Evolutionary conservation across 2,329 filamentous ascomycete genomes (phyloP).

Genomic region (Colletotrichum echinochloae): DNA sequence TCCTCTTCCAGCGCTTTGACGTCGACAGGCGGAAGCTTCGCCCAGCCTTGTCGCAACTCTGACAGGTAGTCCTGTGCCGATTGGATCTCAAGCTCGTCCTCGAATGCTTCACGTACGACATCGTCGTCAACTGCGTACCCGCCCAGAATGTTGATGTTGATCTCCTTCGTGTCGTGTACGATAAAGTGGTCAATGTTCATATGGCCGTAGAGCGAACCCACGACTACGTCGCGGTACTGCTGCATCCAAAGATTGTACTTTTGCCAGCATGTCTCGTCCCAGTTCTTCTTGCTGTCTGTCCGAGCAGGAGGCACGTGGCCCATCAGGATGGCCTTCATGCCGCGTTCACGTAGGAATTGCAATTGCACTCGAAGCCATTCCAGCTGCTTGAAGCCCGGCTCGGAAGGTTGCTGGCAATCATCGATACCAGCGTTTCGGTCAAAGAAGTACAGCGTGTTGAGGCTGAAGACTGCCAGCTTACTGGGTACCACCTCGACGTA

Average conservation of each 20-base stretch:
- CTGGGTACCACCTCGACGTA: slow-evolving; percentile 90
- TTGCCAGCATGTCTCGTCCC: slow-evolving; percentile 99
- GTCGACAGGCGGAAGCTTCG: slow-evolving; percentile 73
- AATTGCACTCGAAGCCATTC: slow-evolving; percentile 96
- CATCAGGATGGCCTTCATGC: slow-evolving; percentile 94
- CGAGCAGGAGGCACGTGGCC: slow-evolving; percentile 94
- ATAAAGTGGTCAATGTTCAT: slow-evolving; percentile 99
- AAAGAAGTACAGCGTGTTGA: slow-evolving; percentile 98
- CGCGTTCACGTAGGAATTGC: slow-evolving; percentile 81
- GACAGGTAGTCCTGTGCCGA: slow-evolving; percentile 85
- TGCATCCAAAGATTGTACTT: slow-evolving; percentile 93
- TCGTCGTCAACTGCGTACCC: slow-evolving; percentile 44
- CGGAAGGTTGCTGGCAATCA: slow-evolving; percentile 80
- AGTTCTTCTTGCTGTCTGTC: slow-evolving; percentile 84
- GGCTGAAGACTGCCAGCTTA: slow-evolving; percentile 87
- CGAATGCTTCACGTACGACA: slow-evolving; percentile 53
- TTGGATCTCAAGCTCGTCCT: slow-evolving; percentile 68
- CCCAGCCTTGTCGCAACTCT: slow-evolving; percentile 83
- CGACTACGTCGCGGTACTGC: slow-evolving; percentile 91
- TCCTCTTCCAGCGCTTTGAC: slow-evolving; percentile 37
- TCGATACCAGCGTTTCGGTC: slow-evolving; percentile 93
- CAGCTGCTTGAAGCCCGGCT: slow-evolving; percentile 94
- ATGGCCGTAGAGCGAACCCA: slow-evolving; percentile 85
- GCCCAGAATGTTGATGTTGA: slow-evolving; percentile 68
- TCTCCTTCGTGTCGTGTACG: slow-evolving; percentile 84